Evolutionary conservation across 2,329 filamentous ascomycete species (phyloP), one percentile per base, ranked within the genome.

Genomic region (Cladophialophora immunda): DNA sequence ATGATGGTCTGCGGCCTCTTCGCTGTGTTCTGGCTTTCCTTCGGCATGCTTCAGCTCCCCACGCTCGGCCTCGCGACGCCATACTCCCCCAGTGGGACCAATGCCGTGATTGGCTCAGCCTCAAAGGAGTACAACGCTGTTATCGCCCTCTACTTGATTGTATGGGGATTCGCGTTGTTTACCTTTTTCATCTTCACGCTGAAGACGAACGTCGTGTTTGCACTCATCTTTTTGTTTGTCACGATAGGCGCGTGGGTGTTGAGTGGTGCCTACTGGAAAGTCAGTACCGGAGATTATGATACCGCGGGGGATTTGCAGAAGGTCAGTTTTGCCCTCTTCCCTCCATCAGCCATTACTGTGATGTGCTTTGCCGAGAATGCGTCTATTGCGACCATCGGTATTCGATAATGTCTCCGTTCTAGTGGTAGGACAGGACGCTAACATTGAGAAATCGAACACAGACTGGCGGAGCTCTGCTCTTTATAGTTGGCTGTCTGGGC

Each of bases 171-270:
- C 50, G 70, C 69, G 45, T 55, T 72, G 15, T 67, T 72, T 38
- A 72, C 69, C 15, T 72, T 68, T 62, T 72, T 69, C 62, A 70
- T 72, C 63, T 71, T 72, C 64, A 71, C 69, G 17, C 65, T 72
- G 29, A 72, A 72, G 58, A 72, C 70, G 13, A 72, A 72, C 30
- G 27, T 60, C n/a, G 59, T 71, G 36, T 71, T 72, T 41, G 69
- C 70, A 15, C 36, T 56, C 11, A 72, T 72, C 17, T 72, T 72
- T 60, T 29, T 71, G 15, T 70, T 72, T 32, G 70, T 71, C 58
- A 70, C 67, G 13, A 17, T 71, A 2, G 69, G 29, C 19, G 63
- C 65, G 30, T 72, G 70, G 70, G 64, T 71, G 30, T 66, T 72
- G 34, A 67, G 64, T 29, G 69, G 67, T 27, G 70, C 70, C n/a